Evolutionary conservation across 1,284 basidiomycete species (phyloP).

Genomic region (Marasmius fiardii): DNA sequence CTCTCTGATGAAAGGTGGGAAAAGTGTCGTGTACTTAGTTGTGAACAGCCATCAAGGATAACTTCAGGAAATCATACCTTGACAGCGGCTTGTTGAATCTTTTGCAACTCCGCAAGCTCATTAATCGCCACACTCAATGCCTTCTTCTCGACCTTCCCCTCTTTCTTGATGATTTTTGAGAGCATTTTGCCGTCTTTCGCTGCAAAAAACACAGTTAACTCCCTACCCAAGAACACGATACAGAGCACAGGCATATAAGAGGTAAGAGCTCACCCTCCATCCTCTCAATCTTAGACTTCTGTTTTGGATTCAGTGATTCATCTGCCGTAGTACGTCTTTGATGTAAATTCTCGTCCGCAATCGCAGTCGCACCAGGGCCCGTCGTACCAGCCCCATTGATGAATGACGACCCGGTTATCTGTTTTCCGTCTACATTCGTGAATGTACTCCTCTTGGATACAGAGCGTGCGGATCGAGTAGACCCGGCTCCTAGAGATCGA

Average conservation of each 20-base stretch:
- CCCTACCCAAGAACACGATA: not conserved
- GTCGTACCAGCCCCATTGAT: slow-evolving; percentile 44
- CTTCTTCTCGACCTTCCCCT: slow-evolving; percentile 50
- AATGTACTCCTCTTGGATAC: slow-evolving; percentile 23
- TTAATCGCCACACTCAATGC: slow-evolving; percentile 42
- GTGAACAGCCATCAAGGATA: not conserved
- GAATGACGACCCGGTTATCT: slow-evolving; percentile 40
- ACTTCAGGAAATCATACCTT: slow-evolving; percentile 32
- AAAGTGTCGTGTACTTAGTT: not conserved
- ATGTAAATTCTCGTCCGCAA: slow-evolving; percentile 33
- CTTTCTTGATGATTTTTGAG: slow-evolving; percentile 50
- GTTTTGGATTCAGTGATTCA: slow-evolving; percentile 38
- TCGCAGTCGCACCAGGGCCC: slow-evolving; percentile 20
- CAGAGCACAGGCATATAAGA: not conserved
- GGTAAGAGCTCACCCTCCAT: slow-evolving; percentile 37
- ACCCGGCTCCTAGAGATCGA: slow-evolving; percentile 4
- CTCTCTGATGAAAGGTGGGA: slow-evolving; percentile 32
- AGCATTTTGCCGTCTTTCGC: slow-evolving; percentile 46
- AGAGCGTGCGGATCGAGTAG: slow-evolving; percentile 16
- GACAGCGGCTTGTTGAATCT: slow-evolving; percentile 47
- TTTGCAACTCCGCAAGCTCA: slow-evolving; percentile 52
- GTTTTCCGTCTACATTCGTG: slow-evolving; percentile 29
- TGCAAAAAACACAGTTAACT: slow-evolving; percentile 18
- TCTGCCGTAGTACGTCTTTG: slow-evolving; percentile 38
- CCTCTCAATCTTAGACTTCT: slow-evolving; percentile 44